These are phyloP conservation scores for Phytophthora syringae DNA, from an alignment of 352 stramenopile genomes.

Conservation along the genomic window DNA sequence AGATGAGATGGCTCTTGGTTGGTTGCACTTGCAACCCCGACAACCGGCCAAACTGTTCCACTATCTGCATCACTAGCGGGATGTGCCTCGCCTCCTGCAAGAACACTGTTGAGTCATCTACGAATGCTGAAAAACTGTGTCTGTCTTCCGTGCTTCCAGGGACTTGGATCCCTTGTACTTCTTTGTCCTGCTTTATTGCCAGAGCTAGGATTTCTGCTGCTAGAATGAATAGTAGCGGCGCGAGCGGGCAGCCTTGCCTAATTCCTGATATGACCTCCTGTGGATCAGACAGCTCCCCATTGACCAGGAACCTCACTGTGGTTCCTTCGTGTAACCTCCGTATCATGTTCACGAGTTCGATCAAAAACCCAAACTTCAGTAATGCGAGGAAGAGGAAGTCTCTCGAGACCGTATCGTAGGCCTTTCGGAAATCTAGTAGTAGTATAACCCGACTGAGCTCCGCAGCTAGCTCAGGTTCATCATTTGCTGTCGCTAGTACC, in stretches of 20 bases:
- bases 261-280: background rate
- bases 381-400: conserved; percentile 4
- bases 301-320: background rate
- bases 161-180: background rate
- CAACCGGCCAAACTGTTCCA: background rate
- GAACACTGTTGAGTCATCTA: background rate
- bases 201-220: background rate
- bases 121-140: background rate
- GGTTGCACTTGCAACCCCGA: background rate
- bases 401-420: conserved; percentile 8
- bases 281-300: background rate
- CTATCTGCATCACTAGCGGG: background rate
- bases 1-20: background rate
- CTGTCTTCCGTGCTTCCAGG: background rate
- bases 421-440: conserved; percentile 6
- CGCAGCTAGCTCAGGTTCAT: background rate
- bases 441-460: background rate
- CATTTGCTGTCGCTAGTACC: background rate
- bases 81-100: background rate
- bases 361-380: background rate
- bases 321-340: background rate
- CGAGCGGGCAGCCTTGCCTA: background rate
- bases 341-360: background rate
- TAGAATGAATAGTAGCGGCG: background rate
- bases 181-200: background rate